Evolutionary conservation across 805 yeast genomes (phyloP).

Genomic region (Ogataea pilisensis): DNA sequence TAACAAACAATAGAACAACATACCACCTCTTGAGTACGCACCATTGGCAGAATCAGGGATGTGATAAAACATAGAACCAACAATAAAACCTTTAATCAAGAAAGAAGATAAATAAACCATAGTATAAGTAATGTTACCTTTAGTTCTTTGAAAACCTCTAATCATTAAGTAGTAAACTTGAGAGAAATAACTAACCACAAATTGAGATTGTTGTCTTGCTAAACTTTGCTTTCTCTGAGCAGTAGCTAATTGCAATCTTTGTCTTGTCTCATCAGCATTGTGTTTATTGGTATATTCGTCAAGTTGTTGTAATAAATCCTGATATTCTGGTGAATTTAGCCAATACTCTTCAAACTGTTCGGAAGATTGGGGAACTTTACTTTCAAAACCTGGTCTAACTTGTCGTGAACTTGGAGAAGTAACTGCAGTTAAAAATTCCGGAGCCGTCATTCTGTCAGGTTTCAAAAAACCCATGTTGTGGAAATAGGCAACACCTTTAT

Average conservation of each 20-base stretch:
- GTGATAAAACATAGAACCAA: slow-evolving; percentile 57
- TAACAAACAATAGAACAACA: slow-evolving; percentile 55
- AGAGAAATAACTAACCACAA: slow-evolving; percentile 39
- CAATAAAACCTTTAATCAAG: slow-evolving; percentile 52
- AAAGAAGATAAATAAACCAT: slow-evolving; percentile 51
- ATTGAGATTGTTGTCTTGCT: slow-evolving; percentile 33
- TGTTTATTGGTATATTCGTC: slow-evolving; percentile 37
- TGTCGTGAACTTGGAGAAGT: slow-evolving; percentile 62
- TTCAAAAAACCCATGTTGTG: slow-evolving; percentile 61
- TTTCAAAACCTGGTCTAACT: slow-evolving; percentile 47
- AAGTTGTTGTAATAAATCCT: slow-evolving; percentile 33
- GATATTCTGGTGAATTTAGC: slow-evolving; percentile 53
- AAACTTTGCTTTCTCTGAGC: slow-evolving; percentile 35
- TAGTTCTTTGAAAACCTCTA: slow-evolving; percentile 56
- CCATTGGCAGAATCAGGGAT: slow-evolving; percentile 48
- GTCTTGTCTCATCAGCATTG: slow-evolving; percentile 36
- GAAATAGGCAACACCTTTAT: slow-evolving; percentile 51
- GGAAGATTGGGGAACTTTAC: slow-evolving; percentile 52
- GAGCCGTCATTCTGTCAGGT: slow-evolving; percentile 65
- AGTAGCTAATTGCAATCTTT: slow-evolving; percentile 40
- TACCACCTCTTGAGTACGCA: slow-evolving; percentile 59
- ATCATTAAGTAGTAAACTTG: slow-evolving; percentile 49
- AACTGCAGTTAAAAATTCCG: slow-evolving; percentile 64
- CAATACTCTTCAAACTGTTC: slow-evolving; percentile 56
- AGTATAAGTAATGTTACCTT: slow-evolving; percentile 57